phyloP scores from a whole-genome alignment of 2,329 filamentous ascomycete genomes.

The Alternaria gaisen region DNA sequence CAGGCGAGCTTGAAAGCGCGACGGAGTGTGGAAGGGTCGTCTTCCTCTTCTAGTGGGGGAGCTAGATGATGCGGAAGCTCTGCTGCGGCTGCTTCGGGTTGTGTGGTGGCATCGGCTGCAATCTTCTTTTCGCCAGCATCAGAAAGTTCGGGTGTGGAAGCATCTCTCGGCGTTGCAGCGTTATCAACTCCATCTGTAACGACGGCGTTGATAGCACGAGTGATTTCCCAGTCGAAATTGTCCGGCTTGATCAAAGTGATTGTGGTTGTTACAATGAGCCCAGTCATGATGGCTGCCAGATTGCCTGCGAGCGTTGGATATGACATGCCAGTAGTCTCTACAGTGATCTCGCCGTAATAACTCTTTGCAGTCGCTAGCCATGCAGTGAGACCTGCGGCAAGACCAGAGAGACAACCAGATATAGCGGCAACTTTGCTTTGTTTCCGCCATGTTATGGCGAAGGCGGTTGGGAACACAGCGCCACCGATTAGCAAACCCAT shows the following conservation, averaged over 20 bases:
- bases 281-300: slow-evolving; percentile 46
- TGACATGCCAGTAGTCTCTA: slow-evolving; percentile 51
- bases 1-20: slow-evolving; percentile 51
- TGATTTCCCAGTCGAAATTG: slow-evolving; percentile 53
- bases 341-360: slow-evolving; percentile 51
- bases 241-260: slow-evolving; percentile 50
- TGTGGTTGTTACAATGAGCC: slow-evolving; percentile 43
- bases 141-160: slow-evolving; percentile 13
- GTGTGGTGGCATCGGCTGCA: not conserved
- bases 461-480: slow-evolving; percentile 53
- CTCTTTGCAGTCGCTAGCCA: slow-evolving; percentile 50
- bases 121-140: slow-evolving; percentile 24
- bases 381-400: slow-evolving; percentile 48
- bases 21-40: slow-evolving; percentile 43
- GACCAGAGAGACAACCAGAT: slow-evolving; percentile 42
- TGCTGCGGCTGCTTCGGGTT: slow-evolving; percentile 2
- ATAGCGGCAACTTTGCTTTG: slow-evolving; percentile 47
- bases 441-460: slow-evolving; percentile 50
- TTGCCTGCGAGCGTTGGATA: slow-evolving; percentile 54
- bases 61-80: slow-evolving; percentile 30
- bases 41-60: slow-evolving; percentile 28
- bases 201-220: slow-evolving; percentile 49
- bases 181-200: slow-evolving; percentile 24
- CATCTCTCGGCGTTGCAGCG: slow-evolving; percentile 7
- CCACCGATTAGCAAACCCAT: slow-evolving; percentile 56